Percentiles rank a stretch among this genome's conserved stretches.
phyloP scores from a whole-genome alignment of 148 eudicot genomes.

The Rhododendron williamsianum region DNA sequence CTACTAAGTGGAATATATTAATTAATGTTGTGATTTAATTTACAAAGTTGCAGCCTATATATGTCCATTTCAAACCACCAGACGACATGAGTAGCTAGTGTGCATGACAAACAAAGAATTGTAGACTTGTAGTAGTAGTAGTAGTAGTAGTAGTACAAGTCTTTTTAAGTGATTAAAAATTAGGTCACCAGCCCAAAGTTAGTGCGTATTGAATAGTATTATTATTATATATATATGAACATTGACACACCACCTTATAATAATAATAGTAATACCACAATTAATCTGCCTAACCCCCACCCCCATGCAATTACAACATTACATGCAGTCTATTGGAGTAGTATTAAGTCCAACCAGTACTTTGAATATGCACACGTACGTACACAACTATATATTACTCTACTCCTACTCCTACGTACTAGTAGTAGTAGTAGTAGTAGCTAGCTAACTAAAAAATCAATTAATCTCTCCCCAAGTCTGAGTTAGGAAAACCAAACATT shows the following conservation, averaged over 20 bases:
- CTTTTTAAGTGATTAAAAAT: neutral
- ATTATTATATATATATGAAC: neutral
- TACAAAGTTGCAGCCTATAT: neutral
- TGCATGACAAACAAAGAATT: neutral
- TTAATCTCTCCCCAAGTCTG: constrained; percentile 8
- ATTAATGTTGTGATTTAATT: neutral
- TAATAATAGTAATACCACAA: neutral
- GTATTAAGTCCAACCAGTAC: neutral
- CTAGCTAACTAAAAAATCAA: neutral
- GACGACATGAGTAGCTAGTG: neutral
- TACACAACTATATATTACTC: too few species aligned
- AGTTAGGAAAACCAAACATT: constrained; percentile 17
- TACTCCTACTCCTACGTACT: too few species aligned
- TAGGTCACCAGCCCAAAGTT: constrained; percentile 7
- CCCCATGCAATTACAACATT: neutral
- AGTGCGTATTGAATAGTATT: neutral
- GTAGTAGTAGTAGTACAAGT: neutral
- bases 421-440: too few species aligned
- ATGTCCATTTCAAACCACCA: constrained; percentile 9
- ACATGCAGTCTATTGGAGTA: neutral
- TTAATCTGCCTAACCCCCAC: neutral
- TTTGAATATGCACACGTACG: neutral
- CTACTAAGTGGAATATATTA: too few species aligned
- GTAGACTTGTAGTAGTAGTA: too few species aligned
- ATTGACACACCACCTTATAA: neutral